phyloP scores from a whole-genome alignment of 805 yeast genomes.

The Dipodascopsis tothii region DNA sequence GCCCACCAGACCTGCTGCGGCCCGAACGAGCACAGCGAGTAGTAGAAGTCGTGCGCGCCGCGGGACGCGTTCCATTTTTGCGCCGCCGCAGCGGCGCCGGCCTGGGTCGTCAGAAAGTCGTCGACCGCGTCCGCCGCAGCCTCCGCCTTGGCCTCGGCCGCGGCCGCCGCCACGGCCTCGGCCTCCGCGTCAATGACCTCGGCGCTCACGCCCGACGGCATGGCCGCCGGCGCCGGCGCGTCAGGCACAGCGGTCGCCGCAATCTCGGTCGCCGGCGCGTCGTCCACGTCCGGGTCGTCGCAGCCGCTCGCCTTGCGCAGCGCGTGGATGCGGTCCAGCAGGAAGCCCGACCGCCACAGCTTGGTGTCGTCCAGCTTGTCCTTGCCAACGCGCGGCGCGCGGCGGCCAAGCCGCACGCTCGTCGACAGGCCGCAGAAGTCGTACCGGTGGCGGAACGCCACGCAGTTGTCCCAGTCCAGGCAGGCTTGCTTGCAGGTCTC shows the following conservation, averaged over 20 bases:
- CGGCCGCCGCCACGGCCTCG: no score
- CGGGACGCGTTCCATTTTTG: no score
- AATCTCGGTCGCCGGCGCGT: no score
- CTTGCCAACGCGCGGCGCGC: slow-evolving; percentile 2
- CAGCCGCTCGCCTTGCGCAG: slow-evolving; percentile 12
- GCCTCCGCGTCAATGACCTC: no score
- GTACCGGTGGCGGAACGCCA: slow-evolving; percentile 7
- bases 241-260: no score
- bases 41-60: slow-evolving; percentile 53
- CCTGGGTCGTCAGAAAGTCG: no score
- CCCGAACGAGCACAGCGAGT: slow-evolving; percentile 67
- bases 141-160: no score
- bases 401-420: slow-evolving; percentile 9
- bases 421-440: slow-evolving; percentile 10
- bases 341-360: slow-evolving; percentile 9
- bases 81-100: no score
- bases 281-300: not conserved
- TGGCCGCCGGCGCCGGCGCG: no score
- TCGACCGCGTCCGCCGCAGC: no score
- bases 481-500: slow-evolving; percentile 8
- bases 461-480: slow-evolving; percentile 11
- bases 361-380: slow-evolving; percentile 7
- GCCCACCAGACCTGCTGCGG: slow-evolving; percentile 96
- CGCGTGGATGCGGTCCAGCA: slow-evolving; percentile 6
- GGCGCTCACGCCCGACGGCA: no score